Percentiles rank a stretch among this genome's conserved stretches.
These are phyloP conservation scores for Sphagnum magellanicum DNA, from an alignment of 228 moss, liverwort and hornwort species.

Conservation along the genomic window DNA sequence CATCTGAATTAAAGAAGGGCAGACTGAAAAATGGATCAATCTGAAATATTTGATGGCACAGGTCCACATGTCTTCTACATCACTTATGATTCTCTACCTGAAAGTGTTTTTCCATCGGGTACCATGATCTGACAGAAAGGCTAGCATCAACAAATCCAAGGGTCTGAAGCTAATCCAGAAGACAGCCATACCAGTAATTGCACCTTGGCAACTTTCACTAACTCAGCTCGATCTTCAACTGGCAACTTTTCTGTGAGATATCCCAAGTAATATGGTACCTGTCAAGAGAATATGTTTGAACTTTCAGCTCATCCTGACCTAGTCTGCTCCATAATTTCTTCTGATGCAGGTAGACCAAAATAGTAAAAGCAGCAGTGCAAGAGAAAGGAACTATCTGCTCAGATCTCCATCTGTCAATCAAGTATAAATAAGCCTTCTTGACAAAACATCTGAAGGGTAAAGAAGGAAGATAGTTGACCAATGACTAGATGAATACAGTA, in stretches of 20 bases:
- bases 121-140: too few species aligned
- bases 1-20: background rate
- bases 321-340: background rate
- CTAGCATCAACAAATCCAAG: background rate
- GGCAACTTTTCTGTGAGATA: conserved; percentile 71
- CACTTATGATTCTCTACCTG: too few species aligned
- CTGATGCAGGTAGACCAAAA: background rate
- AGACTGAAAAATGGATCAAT: too few species aligned
- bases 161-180: background rate
- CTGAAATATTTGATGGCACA: too few species aligned
- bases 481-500: too few species aligned
- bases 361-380: background rate
- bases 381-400: background rate
- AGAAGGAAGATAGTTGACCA: too few species aligned
- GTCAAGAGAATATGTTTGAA: conserved; percentile 1
- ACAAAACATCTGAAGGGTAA: too few species aligned
- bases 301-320: background rate
- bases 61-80: too few species aligned
- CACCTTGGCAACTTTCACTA: conserved; percentile 49
- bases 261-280: conserved; percentile 93
- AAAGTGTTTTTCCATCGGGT: too few species aligned
- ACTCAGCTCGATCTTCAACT: conserved; percentile 47
- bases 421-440: too few species aligned
- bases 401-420: background rate
- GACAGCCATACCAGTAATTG: conserved; percentile 48